phyloP scores from a whole-genome alignment of 2,329 filamentous ascomycete genomes.

The Ascochyta rabiei region DNA sequence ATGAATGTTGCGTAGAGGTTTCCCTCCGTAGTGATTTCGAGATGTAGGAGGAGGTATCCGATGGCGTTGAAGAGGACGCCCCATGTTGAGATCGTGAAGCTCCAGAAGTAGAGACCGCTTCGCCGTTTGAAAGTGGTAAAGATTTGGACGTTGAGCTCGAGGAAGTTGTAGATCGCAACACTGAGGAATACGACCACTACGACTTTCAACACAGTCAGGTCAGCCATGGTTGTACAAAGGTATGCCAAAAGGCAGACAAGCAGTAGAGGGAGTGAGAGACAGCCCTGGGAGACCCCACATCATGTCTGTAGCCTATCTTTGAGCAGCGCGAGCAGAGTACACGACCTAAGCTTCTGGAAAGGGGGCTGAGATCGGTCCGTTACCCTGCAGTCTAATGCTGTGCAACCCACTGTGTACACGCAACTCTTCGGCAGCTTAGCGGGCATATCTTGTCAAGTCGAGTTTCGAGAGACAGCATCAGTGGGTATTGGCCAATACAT shows the following conservation, averaged over 20 bases:
- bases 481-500: background rate
- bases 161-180: slow-evolving; percentile 44
- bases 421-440: slow-evolving; percentile 14
- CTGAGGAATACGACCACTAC: slow-evolving; percentile 28
- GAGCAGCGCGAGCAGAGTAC: background rate
- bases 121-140: slow-evolving; percentile 54
- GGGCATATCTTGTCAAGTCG: background rate
- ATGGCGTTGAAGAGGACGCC: slow-evolving; percentile 53
- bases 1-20: slow-evolving; percentile 48
- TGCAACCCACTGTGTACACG: background rate
- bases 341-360: slow-evolving; percentile 7
- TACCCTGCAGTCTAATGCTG: slow-evolving; percentile 1
- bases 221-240: slow-evolving; percentile 7
- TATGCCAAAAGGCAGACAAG: background rate
- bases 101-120: slow-evolving; percentile 57
- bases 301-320: slow-evolving; percentile 3
- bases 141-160: slow-evolving; percentile 54
- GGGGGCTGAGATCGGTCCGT: slow-evolving; percentile 13
- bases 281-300: slow-evolving; percentile 2
- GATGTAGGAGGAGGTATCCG: slow-evolving; percentile 52
- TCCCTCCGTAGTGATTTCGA: slow-evolving; percentile 38
- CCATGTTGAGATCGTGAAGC: slow-evolving; percentile 50
- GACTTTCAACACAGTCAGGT: slow-evolving; percentile 11
- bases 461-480: background rate
- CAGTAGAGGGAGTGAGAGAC: background rate